Evolutionary conservation across 768 basidiomycete species (phyloP), one percentile per base, ranked within the genome.

Genomic region (Kwoniella bestiolae): DNA sequence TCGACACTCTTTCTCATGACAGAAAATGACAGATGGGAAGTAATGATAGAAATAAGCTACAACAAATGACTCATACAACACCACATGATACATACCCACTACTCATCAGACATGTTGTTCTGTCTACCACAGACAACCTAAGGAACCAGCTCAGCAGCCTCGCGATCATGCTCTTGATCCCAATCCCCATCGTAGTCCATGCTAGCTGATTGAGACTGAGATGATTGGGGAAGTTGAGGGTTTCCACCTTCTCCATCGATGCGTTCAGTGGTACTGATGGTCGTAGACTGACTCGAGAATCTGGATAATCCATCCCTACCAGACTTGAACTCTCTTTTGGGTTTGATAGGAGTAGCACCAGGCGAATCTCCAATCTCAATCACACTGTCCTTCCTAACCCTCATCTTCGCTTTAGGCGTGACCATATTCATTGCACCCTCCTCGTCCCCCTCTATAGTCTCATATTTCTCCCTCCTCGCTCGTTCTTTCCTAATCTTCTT

Each of bases 401-500:
- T 41, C 38, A 18, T 14, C 38, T 41, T 41, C 38, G 12, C 3
- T 41, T 16, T 41, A 41, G 38, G 38, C 18, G 38, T 41, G 12
- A 16, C 5, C 38, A 41, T 14, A 41, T 56, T 35, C n/a, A 26
- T 16, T 60, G 21, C 52, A 44, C 49, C 64, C 6, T 56, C 28
- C 34, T 26, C 45, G 23, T 59, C 29, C 8, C 47, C 32, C 46
- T 44, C 25, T 7, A 44, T 44, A 18, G 45, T 28, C 11, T 47
- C 26, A 4, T 23, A 11, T 2, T 60, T 26, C 32, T 18, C 21
- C n/a, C 41, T 2, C 29, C 21, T 14, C 9, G 45, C 21, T 28
- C 38, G 38, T 31, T 18, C 38, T 41, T 41, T 41, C 12, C 38
- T 11, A 41, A 31, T 57, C 23, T 28, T 47, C 32, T 53, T 46